phyloP scores from a whole-genome alignment of 768 basidiomycete species.

The Asterophora parasitica region DNA sequence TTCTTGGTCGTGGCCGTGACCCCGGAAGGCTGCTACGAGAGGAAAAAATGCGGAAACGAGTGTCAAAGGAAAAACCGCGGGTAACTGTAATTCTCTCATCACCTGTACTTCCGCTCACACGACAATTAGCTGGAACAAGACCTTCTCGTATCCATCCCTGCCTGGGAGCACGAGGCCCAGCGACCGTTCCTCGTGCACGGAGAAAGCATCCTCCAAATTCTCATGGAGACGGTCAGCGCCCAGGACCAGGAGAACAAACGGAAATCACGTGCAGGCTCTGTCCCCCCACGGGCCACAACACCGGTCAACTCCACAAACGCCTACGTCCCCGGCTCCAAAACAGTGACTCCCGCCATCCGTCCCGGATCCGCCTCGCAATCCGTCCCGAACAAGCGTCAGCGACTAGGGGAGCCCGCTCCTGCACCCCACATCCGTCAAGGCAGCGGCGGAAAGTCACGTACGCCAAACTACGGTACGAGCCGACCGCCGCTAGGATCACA shows the following conservation, averaged over 20 bases:
- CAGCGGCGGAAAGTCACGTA: slow-evolving; percentile 17
- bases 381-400: slow-evolving; percentile 60
- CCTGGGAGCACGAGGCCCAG: slow-evolving; percentile 78
- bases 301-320: slow-evolving; percentile 37
- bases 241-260: slow-evolving; percentile 80
- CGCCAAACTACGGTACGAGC: slow-evolving; percentile 15
- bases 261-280: slow-evolving; percentile 51
- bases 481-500: slow-evolving; percentile 39
- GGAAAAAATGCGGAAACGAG: slow-evolving; percentile 96
- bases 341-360: slow-evolving; percentile 61
- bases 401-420: slow-evolving; percentile 37
- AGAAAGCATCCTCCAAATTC: slow-evolving; percentile 69
- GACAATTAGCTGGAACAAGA: slow-evolving; percentile 78
- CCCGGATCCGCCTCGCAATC: slow-evolving; percentile 46
- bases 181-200: slow-evolving; percentile 83
- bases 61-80: slow-evolving; percentile 87
- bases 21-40: slow-evolving; percentile 85
- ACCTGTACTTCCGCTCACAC: neutral
- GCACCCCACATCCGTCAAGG: slow-evolving; percentile 16
- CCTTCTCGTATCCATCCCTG: slow-evolving; percentile 67
- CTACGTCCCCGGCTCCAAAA: slow-evolving; percentile 35
- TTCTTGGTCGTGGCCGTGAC: slow-evolving; percentile 80
- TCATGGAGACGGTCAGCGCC: slow-evolving; percentile 68
- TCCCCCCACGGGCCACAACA: slow-evolving; percentile 59
- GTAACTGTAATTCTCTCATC: slow-evolving; percentile 37